These are phyloP conservation scores for Tetradesmus obliquus DNA, from an alignment of 139 green algal species.

Conservation along the genomic window DNA sequence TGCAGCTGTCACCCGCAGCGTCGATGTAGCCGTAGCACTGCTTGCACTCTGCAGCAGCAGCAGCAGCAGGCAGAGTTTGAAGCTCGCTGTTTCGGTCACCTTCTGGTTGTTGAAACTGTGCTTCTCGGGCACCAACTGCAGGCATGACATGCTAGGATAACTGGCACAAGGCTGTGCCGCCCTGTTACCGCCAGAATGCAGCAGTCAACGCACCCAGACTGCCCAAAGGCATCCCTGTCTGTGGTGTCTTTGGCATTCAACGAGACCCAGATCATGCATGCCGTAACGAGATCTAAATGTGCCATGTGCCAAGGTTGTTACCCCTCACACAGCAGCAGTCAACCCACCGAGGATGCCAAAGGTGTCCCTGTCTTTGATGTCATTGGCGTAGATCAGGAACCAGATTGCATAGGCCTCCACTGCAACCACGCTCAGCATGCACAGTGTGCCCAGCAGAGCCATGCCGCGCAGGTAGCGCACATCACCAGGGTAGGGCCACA, in stretches of 20 bases:
- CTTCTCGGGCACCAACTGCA: not conserved
- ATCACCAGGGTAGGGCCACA: constrained; percentile 27
- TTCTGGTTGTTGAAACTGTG: too few species aligned
- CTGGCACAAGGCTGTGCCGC: not conserved
- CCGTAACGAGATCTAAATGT: too few species aligned
- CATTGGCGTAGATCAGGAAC: constrained; percentile 13
- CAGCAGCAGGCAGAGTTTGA: not conserved
- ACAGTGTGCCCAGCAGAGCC: not conserved
- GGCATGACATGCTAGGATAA: not conserved
- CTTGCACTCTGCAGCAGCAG: constrained; percentile 22
- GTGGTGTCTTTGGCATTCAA: too few species aligned
- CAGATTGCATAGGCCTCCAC: constrained; percentile 28
- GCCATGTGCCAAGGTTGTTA: too few species aligned
- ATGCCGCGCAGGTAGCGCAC: not conserved
- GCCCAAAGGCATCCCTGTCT: too few species aligned
- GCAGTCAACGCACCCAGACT: not conserved
- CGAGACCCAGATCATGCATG: too few species aligned
- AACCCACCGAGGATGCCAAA: constrained; percentile 19
- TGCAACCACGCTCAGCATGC: not conserved
- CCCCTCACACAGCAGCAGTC: too few species aligned
- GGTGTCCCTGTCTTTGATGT: not conserved
- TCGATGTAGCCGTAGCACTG: constrained; percentile 16
- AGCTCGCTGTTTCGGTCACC: too few species aligned
- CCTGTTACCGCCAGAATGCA: too few species aligned
- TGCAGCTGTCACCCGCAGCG: constrained; percentile 2